Evolutionary conservation across 495 filamentous ascomycete genomes (phyloP), one percentile per base, ranked within the genome.

Genomic region (Trichoderma virens): DNA sequence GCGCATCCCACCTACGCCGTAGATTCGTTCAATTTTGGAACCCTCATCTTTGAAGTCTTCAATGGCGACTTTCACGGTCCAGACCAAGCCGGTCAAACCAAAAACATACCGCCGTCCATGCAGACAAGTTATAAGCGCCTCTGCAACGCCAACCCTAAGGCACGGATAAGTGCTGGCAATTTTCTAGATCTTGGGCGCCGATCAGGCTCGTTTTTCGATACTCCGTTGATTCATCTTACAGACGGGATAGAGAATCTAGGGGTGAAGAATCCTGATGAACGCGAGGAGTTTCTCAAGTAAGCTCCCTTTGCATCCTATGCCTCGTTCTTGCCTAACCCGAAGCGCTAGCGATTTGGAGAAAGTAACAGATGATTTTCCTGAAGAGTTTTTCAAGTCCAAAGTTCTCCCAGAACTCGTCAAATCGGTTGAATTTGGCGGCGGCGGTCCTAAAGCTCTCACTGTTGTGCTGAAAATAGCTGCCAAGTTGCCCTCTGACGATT

Each of bases 361-460:
- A 60, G 83, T 95, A 5, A 88, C 90, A 0, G 91, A 96, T 66
- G 92, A 97, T 72, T 97, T 98, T 67, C 94, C 94, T 0, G 94
- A 97, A 69, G 93, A 97, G 63, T 98, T 94, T 72, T 94, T 97
- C 79, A 96, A 93, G 72, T 90, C 94, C 85, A 98, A 98, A 69
- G 85, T 98, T 13, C 82, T 98, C 18, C 94, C 94, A 0, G 94
- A 98, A 72, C 78, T 98, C n/a, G 80, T 98, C 0, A 98, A 97
- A 70, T 94, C 92, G 0, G 91, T 98, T 9, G 94, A 98, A 69
- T 98, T 97, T 75, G 95, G 94, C 28, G 94, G 94, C 28, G 94
- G 95, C 45, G 94, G 94, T 0, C 89, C 93, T 0, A 97, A 96
- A 69, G 92, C 95, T 6, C 92, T 98, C 64, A 77, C 80, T 0